Conservation (phyloP, 345 rosid genomes). For the Geranium brycei region DNA sequence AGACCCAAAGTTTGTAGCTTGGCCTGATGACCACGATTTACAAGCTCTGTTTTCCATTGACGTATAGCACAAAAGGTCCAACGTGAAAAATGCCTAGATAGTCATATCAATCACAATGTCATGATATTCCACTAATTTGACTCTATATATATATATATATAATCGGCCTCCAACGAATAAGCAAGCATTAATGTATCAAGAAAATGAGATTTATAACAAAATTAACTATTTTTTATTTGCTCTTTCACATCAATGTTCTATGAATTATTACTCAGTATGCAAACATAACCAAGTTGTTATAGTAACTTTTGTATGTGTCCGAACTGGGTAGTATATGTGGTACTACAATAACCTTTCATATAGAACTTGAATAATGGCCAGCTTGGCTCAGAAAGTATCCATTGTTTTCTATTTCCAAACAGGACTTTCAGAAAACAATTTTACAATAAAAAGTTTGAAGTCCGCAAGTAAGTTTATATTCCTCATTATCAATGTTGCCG, state of each 20-base stretch:
- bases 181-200: not conserved
- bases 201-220: no score
- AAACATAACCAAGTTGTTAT: not conserved
- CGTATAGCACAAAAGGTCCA: no score
- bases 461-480: not conserved
- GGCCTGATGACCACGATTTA: not conserved
- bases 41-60: no score
- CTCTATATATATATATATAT: not conserved
- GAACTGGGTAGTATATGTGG: not conserved
- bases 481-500: not conserved
- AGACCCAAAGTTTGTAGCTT: not conserved
- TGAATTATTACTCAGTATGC: not conserved
- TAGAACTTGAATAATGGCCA: not conserved
- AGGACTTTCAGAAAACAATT: not conserved
- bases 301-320: not conserved
- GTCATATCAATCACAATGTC: not conserved
- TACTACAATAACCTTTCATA: not conserved
- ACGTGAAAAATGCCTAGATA: no score
- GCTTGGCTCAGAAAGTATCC: not conserved
- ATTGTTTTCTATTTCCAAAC: not conserved
- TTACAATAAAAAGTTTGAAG: not conserved
- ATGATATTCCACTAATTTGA: not conserved
- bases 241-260: not conserved
- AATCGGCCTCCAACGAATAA: not conserved
- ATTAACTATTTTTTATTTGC: not conserved